Conservation (phyloP, 257 asterid genomes). For the Catharanthus roseus region DNA sequence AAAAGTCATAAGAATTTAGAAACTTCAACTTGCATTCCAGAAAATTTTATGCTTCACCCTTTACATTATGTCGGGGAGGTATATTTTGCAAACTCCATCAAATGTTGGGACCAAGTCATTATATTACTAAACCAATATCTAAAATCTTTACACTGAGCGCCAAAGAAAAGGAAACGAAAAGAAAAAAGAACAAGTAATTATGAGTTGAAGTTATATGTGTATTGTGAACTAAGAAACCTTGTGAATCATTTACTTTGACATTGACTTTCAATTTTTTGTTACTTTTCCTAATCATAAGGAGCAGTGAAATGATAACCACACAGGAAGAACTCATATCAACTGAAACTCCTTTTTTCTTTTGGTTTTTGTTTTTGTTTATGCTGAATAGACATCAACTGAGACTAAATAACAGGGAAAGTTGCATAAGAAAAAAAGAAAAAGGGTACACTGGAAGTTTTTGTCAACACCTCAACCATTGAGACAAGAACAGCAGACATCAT, state of each 20-base stretch:
- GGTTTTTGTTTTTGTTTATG: too few species aligned
- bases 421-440: neutral
- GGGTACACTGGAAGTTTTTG: neutral
- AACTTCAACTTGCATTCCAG: neutral
- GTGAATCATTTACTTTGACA: neutral
- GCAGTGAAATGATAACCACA: neutral
- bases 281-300: neutral
- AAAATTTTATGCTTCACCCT: neutral
- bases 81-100: neutral
- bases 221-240: neutral
- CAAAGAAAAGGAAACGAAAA: neutral
- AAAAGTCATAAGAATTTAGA: neutral
- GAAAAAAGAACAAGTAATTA: too few species aligned
- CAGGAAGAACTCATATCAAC: neutral
- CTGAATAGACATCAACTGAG: too few species aligned
- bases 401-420: too few species aligned
- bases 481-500: conserved; percentile 99
- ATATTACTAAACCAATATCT: neutral
- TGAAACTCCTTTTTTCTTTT: too few species aligned
- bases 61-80: neutral
- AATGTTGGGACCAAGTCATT: neutral
- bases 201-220: neutral
- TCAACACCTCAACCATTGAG: conserved; percentile 92
- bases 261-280: neutral
- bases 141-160: neutral